Percentiles rank a stretch among this genome's conserved stretches.
These are phyloP conservation scores for Fonsecaea erecta DNA, from an alignment of 2,329 filamentous ascomycete species.

Conservation along the genomic window DNA sequence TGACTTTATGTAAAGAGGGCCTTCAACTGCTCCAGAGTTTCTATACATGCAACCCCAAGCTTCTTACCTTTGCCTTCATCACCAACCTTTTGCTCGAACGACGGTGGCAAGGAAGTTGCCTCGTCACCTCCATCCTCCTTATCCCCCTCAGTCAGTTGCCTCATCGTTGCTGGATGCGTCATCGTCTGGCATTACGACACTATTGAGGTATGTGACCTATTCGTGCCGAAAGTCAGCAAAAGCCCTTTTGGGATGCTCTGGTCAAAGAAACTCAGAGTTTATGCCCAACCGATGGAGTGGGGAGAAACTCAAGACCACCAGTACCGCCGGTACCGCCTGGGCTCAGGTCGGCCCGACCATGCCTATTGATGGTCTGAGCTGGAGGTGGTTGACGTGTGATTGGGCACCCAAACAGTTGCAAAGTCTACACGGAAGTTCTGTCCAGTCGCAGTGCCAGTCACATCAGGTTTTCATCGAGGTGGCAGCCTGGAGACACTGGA, in stretches of 20 bases:
- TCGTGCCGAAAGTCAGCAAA: slow-evolving; percentile 17
- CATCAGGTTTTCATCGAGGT: slow-evolving; percentile 3
- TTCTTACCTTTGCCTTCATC: background rate
- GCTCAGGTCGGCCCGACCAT: slow-evolving; percentile 14
- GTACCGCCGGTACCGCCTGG: slow-evolving; percentile 10
- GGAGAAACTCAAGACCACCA: slow-evolving; percentile 4
- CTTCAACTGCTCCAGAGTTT: background rate
- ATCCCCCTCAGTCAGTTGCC: slow-evolving; percentile 25
- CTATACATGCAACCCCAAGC: background rate
- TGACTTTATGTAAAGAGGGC: background rate
- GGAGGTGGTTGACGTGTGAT: slow-evolving; percentile 1
- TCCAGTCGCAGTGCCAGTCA: slow-evolving; percentile 19
- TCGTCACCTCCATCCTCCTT: slow-evolving; percentile 5
- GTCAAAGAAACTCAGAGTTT: slow-evolving; percentile 7
- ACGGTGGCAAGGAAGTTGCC: slow-evolving; percentile 7
- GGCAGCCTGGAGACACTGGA: background rate
- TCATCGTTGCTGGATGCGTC: slow-evolving; percentile 34
- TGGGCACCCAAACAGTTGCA: slow-evolving; percentile 3
- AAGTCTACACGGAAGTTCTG: slow-evolving; percentile 8
- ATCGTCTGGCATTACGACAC: slow-evolving; percentile 73
- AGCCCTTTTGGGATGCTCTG: background rate
- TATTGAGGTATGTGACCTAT: slow-evolving; percentile 73
- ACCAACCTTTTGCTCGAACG: background rate
- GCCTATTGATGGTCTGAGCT: background rate
- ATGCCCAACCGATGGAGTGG: background rate